phyloP scores from a whole-genome alignment of 805 yeast species.

The Suhomyces kilbournensis region DNA sequence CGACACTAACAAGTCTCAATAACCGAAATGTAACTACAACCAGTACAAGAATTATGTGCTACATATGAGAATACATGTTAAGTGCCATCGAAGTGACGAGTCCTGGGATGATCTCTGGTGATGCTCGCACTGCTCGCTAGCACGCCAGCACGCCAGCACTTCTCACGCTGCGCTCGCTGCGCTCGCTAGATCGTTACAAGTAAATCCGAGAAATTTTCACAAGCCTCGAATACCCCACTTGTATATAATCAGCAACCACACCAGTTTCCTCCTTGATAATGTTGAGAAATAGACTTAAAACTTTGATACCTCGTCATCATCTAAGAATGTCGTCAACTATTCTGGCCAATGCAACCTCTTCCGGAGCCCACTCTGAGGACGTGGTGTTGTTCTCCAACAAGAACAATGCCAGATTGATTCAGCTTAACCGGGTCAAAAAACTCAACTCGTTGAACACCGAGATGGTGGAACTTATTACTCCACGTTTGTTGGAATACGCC shows the following conservation, averaged over 20 bases:
- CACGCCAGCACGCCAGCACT: no score
- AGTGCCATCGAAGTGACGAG: no score
- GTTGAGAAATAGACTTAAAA: slow-evolving; percentile 8
- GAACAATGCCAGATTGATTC: slow-evolving; percentile 67
- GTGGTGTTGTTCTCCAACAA: slow-evolving; percentile 64
- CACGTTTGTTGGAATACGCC: slow-evolving; percentile 73
- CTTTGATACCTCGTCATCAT: not conserved
- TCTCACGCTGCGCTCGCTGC: no score
- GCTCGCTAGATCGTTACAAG: not conserved
- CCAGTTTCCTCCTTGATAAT: slow-evolving; percentile 1
- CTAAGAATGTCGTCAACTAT: slow-evolving; percentile 19
- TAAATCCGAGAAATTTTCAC: slow-evolving; percentile 2
- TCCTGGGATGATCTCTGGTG: not conserved
- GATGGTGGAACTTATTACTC: slow-evolving; percentile 71
- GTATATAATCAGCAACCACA: not conserved
- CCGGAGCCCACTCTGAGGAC: slow-evolving; percentile 27
- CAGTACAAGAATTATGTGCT: no score
- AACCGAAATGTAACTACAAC: no score
- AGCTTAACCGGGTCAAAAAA: slow-evolving; percentile 76
- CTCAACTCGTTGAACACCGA: slow-evolving; percentile 78
- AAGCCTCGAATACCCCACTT: slow-evolving; percentile 4
- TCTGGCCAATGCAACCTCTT: slow-evolving; percentile 4
- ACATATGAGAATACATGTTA: no score
- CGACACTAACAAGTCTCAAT: no score
- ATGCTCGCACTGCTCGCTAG: not conserved